These are phyloP conservation scores for Claviceps purpurea DNA, from an alignment of 2,329 filamentous ascomycete species.

Conservation along the genomic window DNA sequence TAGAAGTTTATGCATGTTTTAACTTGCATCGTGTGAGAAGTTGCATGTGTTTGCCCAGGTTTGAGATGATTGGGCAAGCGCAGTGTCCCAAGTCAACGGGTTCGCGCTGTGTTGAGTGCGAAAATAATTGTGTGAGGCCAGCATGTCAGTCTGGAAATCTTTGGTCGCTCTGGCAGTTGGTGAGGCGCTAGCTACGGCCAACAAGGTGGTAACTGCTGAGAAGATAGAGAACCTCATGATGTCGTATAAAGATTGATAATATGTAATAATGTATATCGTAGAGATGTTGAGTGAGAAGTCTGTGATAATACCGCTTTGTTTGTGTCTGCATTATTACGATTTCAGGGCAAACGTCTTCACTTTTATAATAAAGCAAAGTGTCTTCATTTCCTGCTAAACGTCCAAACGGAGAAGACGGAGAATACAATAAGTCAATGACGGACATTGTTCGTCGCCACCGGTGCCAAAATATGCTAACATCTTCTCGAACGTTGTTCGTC, in stretches of 20 bases:
- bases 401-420: too few relatives aligned
- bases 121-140: constrained; percentile 1
- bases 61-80: neutral
- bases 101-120: constrained; percentile 1
- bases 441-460: neutral
- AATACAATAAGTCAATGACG: too few relatives aligned
- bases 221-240: neutral
- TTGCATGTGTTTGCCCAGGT: constrained; percentile 1
- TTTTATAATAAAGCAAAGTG: neutral
- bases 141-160: constrained; percentile 1
- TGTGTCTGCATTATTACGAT: too few relatives aligned
- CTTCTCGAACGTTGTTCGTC: neutral
- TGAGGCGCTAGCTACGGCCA: neutral
- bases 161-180: neutral
- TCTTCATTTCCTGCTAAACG: neutral
- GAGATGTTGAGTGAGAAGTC: neutral
- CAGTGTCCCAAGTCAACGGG: neutral
- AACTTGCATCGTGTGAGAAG: neutral
- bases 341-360: neutral
- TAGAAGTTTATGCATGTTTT: too few relatives aligned
- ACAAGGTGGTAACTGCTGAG: neutral
- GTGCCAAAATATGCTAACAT: too few relatives aligned
- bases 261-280: neutral
- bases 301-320: neutral
- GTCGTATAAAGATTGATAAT: neutral